These are phyloP conservation scores for Aspergillus cavernicola DNA, from an alignment of 495 filamentous ascomycete genomes.

Conservation along the genomic window DNA sequence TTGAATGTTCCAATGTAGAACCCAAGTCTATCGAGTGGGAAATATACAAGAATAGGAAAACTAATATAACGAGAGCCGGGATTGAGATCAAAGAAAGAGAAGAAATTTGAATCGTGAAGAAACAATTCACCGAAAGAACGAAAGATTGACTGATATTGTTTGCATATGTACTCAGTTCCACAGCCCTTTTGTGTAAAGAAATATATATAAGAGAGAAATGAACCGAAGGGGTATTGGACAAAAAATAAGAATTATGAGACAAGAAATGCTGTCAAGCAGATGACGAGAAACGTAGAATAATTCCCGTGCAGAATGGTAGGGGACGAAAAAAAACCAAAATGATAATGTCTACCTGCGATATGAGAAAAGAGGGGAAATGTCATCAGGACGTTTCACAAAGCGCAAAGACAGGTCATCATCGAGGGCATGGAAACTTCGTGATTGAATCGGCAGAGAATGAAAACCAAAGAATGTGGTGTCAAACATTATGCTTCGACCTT, in stretches of 20 bases:
- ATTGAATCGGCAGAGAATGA: constrained; percentile 6
- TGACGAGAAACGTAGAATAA: neutral
- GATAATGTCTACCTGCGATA: constrained; percentile 9
- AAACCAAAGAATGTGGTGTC: neutral
- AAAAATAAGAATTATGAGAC: constrained; percentile 5
- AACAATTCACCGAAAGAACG: neutral
- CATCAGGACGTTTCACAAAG: constrained; percentile 32
- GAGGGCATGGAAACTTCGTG: constrained; percentile 19
- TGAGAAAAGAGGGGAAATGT: constrained; percentile 28
- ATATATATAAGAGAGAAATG: constrained; percentile 7
- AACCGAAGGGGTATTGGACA: constrained; percentile 9
- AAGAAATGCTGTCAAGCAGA: constrained; percentile 19
- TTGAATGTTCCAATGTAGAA: neutral
- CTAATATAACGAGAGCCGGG: neutral
- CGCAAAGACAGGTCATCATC: constrained; percentile 32
- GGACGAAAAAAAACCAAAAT: neutral
- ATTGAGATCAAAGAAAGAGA: neutral
- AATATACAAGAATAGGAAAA: neutral
- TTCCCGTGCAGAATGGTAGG: neutral
- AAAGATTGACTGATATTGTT: constrained; percentile 1
- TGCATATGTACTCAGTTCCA: constrained; percentile 2
- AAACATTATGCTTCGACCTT: constrained; percentile 32
- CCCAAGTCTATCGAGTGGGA: neutral
- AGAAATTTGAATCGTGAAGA: neutral
- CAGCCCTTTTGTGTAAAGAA: neutral